Evolutionary conservation across 257 asterid species (phyloP).

Genomic region (Misopates orontium): DNA sequence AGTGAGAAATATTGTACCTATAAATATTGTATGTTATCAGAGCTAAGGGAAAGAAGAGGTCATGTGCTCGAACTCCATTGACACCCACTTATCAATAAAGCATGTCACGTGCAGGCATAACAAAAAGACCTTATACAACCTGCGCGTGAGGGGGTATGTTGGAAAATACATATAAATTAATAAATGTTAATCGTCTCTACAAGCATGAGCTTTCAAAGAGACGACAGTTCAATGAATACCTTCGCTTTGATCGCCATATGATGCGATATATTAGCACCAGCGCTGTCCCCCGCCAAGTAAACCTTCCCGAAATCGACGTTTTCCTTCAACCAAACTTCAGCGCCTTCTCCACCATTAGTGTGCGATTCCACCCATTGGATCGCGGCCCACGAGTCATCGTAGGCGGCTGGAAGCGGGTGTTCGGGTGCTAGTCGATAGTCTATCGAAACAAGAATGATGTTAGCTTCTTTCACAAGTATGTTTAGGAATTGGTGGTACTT

Average conservation of each 20-base stretch:
- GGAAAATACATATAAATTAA: too few species aligned
- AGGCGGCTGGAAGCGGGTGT: slow-evolving; percentile 64
- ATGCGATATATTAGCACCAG: slow-evolving; percentile 81
- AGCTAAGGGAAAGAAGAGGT: too few species aligned
- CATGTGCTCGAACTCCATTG: too few species aligned
- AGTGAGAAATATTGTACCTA: too few species aligned
- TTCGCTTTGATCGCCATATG: slow-evolving; percentile 45
- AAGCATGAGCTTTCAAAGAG: too few species aligned
- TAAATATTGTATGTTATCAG: too few species aligned
- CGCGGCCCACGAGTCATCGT: slow-evolving; percentile 68
- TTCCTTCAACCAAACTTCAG: slow-evolving; percentile 45
- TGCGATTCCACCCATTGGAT: slow-evolving; percentile 49
- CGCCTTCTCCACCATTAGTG: slow-evolving; percentile 11
- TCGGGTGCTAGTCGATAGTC: slow-evolving; percentile 69
- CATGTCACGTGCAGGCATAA: too few species aligned
- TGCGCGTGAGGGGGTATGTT: too few species aligned
- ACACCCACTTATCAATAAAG: too few species aligned
- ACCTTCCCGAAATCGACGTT: slow-evolving; percentile 49
- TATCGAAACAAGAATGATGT: slow-evolving; percentile 47
- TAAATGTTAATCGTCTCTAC: too few species aligned
- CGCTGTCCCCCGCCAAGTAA: slow-evolving; percentile 77
- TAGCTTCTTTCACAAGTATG: slow-evolving; percentile 43
- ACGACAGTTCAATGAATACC: too few species aligned
- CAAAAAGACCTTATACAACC: too few species aligned
- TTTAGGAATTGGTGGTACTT: slow-evolving; percentile 54